Conservation (phyloP, 495 filamentous ascomycete species). For the Physcia stellaris region DNA sequence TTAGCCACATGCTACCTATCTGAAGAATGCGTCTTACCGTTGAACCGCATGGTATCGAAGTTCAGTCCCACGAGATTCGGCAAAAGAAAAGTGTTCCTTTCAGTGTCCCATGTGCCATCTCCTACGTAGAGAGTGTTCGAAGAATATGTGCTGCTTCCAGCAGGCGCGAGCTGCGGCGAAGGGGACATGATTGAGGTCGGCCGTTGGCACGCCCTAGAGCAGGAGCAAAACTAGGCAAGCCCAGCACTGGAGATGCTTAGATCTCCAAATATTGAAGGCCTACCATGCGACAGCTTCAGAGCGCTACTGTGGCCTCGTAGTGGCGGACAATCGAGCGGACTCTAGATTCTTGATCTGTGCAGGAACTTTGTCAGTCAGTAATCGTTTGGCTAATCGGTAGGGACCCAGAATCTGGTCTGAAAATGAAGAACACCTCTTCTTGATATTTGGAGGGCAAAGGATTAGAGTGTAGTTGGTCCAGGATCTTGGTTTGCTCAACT, state of each 20-base stretch:
- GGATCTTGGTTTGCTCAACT: too few species aligned
- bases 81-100: slow-evolving; percentile 73
- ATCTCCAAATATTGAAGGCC: slow-evolving; percentile 3
- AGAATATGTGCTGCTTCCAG: slow-evolving; percentile 70
- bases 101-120: slow-evolving; percentile 82
- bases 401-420: too few species aligned
- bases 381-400: too few species aligned
- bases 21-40: slow-evolving; percentile 67
- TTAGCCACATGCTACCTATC: slow-evolving; percentile 1
- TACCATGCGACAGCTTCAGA: slow-evolving; percentile 14
- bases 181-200: slow-evolving; percentile 24
- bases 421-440: too few species aligned
- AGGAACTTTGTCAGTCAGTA: too few species aligned
- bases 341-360: too few species aligned
- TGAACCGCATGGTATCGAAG: slow-evolving; percentile 89
- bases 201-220: too few species aligned
- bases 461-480: too few species aligned
- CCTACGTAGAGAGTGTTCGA: slow-evolving; percentile 77
- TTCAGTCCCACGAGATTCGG: slow-evolving; percentile 79
- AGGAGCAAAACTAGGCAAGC: too few species aligned
- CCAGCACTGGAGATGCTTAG: slow-evolving; percentile 6
- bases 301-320: too few species aligned
- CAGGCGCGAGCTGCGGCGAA: slow-evolving; percentile 45
- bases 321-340: too few species aligned
- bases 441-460: too few species aligned